Evolutionary conservation across 2,329 filamentous ascomycete genomes (phyloP).

Genomic region (Penicillium italicum): DNA sequence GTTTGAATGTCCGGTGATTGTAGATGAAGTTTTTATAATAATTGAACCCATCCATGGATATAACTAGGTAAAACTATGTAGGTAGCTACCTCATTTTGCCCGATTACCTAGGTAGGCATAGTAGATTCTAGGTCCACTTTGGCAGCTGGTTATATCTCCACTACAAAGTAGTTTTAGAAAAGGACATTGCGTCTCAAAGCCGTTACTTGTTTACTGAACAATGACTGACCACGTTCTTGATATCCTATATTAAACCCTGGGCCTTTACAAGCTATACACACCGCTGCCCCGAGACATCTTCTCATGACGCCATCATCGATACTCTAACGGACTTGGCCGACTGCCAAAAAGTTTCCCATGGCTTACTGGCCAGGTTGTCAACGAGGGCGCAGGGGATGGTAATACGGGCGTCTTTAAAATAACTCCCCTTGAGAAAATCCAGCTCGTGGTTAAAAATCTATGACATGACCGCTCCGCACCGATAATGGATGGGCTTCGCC

Average conservation of each 20-base stretch:
- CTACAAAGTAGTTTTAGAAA: too few relatives aligned
- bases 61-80: too few relatives aligned
- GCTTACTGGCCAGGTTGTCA: slow-evolving; percentile 41
- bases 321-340: slow-evolving; percentile 14
- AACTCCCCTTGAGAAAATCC: slow-evolving; percentile 28
- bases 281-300: slow-evolving; percentile 5
- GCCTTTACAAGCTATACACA: slow-evolving; percentile 16
- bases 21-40: too few relatives aligned
- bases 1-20: too few relatives aligned
- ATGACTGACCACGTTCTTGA: slow-evolving; percentile 4
- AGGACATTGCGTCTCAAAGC: too few relatives aligned
- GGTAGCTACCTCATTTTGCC: too few relatives aligned
- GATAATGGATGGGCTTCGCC: slow-evolving; percentile 39
- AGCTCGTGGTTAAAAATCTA: slow-evolving; percentile 46
- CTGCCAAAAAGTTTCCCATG: slow-evolving; percentile 11
- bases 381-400: slow-evolving; percentile 28
- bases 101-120: too few relatives aligned
- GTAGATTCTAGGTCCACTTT: too few relatives aligned
- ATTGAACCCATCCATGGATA: too few relatives aligned
- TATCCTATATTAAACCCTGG: slow-evolving; percentile 9
- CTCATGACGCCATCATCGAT: slow-evolving; percentile 7
- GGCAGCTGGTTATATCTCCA: too few relatives aligned
- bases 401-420: slow-evolving; percentile 42
- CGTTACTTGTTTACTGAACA: background rate
- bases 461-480: slow-evolving; percentile 35